phyloP scores from a whole-genome alignment of 768 basidiomycete species.

The Amanita subjunquillea region DNA sequence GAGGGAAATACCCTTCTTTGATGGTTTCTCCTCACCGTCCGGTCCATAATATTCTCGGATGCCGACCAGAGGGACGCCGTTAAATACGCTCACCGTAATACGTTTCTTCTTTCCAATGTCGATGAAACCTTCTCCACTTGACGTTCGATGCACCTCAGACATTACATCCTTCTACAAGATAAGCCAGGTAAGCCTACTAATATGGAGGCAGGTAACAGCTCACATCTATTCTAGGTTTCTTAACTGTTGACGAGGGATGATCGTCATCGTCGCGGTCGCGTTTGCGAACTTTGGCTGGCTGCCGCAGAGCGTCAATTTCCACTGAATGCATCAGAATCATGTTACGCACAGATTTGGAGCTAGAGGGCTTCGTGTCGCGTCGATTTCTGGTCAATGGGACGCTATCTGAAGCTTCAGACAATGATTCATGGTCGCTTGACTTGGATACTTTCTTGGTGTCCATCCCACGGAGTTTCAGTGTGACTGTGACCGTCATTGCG shows the following conservation, averaged over 20 bases:
- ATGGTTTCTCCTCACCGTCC: conserved; percentile 53
- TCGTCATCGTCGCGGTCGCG: conserved; percentile 6
- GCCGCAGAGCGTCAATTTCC: neutral
- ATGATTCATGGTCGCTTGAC: neutral
- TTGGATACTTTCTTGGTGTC: neutral
- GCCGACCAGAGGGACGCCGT: conserved; percentile 50
- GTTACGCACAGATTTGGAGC: neutral
- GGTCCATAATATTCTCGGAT: conserved; percentile 65
- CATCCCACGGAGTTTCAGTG: neutral
- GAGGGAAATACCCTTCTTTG: conserved; percentile 74
- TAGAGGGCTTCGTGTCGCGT: neutral
- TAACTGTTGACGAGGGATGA: neutral
- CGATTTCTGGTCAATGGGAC: neutral
- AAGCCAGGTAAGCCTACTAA: neutral
- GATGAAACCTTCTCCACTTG: conserved; percentile 40
- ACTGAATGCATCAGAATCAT: neutral
- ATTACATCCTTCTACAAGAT: neutral
- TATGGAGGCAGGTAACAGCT: neutral
- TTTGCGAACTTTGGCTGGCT: conserved; percentile 2
- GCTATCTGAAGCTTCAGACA: neutral
- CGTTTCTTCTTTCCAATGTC: conserved; percentile 68
- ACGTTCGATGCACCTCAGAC: neutral
- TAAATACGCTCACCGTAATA: conserved; percentile 39
- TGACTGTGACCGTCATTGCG: conserved; percentile 3
- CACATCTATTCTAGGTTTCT: conserved; percentile 2